These are phyloP conservation scores for Delphinella strobiligena DNA, from an alignment of 2,329 filamentous ascomycete genomes.

Conservation along the genomic window DNA sequence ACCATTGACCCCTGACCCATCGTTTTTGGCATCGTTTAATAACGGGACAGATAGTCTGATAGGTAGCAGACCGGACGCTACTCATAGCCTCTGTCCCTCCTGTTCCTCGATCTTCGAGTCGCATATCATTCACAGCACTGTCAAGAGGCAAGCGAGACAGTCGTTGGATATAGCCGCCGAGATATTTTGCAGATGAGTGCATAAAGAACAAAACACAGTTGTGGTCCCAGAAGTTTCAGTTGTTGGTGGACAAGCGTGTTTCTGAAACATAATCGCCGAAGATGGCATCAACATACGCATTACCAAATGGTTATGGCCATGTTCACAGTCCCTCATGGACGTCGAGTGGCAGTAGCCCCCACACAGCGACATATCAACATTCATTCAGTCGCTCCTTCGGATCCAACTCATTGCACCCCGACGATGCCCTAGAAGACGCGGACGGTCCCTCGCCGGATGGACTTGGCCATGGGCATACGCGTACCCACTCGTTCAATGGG, in stretches of 20 bases:
- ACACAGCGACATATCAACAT: background rate
- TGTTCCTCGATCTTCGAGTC: too few species aligned
- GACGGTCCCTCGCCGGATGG: conserved; percentile 8
- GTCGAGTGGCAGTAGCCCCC: conserved; percentile 1
- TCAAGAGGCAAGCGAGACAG: too few species aligned
- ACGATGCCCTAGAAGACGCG: conserved; percentile 4
- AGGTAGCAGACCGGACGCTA: background rate
- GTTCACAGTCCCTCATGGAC: conserved; percentile 3
- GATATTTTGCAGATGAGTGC: too few species aligned
- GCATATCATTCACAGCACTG: too few species aligned
- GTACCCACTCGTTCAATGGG: conserved; percentile 5
- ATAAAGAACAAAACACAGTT: too few species aligned
- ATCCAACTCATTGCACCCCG: background rate
- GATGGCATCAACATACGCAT: conserved; percentile 23
- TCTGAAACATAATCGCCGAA: background rate
- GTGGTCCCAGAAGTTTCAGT: conserved; percentile 25
- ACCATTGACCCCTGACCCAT: background rate
- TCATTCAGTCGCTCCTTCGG: background rate
- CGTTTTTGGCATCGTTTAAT: background rate
- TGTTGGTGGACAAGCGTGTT: conserved; percentile 18
- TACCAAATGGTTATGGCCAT: conserved; percentile 18
- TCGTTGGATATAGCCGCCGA: too few species aligned
- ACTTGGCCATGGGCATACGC: conserved; percentile 17
- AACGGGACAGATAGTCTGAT: background rate
- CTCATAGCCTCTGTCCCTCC: background rate